A percentile compares a stretch with the other conserved stretches of the same genome.
These are phyloP conservation scores for Coemansia sp. DNA, from an alignment of 192 early-diverging fungal genomes.

Conservation along the genomic window DNA sequence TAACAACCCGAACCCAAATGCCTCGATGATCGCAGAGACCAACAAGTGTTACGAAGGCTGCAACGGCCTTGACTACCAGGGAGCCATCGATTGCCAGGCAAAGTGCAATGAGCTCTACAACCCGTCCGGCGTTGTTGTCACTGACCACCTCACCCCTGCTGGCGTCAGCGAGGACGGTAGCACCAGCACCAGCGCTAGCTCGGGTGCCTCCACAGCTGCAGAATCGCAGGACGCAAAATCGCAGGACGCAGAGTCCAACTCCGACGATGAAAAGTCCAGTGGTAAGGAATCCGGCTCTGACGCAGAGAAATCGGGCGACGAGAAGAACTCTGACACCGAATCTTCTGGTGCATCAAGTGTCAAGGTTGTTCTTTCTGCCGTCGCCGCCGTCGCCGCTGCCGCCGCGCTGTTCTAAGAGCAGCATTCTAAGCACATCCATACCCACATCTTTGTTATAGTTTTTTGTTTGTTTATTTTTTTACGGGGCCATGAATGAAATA, in stretches of 20 bases:
- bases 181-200: neutral
- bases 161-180: constrained; percentile 10
- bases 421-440: too few species aligned
- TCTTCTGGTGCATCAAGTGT: constrained; percentile 20
- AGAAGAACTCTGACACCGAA: constrained; percentile 1
- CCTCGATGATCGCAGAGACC: constrained; percentile 43
- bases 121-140: constrained; percentile 30
- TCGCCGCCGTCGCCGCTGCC: constrained; percentile 35
- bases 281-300: constrained; percentile 12
- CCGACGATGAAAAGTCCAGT: neutral
- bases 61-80: constrained; percentile 25
- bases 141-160: constrained; percentile 33
- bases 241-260: neutral
- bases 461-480: constrained; percentile 8
- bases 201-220: constrained; percentile 3
- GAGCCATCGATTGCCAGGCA: constrained; percentile 36
- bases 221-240: constrained; percentile 1
- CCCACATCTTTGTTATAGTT: neutral
- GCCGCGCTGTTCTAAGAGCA: constrained; percentile 42
- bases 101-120: constrained; percentile 50
- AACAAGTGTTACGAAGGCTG: constrained; percentile 43
- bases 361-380: constrained; percentile 35
- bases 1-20: constrained; percentile 44
- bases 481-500: too few species aligned
- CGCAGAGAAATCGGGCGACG: neutral